Percentiles rank a stretch among this genome's conserved stretches.
Evolutionary conservation across 345 rosid genomes (phyloP).

Genomic region (Brassica rapa): DNA sequence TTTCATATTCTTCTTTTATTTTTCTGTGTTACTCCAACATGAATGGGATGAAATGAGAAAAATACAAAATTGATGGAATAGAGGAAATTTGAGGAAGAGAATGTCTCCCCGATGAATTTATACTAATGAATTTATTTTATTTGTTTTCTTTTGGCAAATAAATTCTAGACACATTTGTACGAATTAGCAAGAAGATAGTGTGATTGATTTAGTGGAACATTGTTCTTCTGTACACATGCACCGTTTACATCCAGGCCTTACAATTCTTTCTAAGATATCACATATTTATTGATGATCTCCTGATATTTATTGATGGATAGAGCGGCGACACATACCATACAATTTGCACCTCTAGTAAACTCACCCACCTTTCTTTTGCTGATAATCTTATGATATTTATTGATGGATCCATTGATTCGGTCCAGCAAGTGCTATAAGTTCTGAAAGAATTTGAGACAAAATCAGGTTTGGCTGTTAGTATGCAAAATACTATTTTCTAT

Average conservation of each 20-base stretch:
- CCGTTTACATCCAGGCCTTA: too few species aligned
- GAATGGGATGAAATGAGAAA: neutral
- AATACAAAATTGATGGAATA: neutral
- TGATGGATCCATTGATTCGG: neutral
- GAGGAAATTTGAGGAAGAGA: too few species aligned
- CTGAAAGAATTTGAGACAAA: neutral
- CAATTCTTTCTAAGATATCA: too few species aligned
- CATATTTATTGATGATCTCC: too few species aligned
- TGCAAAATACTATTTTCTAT: neutral
- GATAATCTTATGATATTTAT: neutral
- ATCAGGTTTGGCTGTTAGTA: neutral
- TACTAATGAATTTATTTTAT: too few species aligned
- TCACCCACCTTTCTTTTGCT: neutral
- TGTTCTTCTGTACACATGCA: neutral
- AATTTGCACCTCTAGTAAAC: neutral
- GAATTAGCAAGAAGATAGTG: neutral
- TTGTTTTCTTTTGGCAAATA: too few species aligned
- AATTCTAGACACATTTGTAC: neutral
- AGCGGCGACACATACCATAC: neutral
- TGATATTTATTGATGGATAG: too few species aligned
- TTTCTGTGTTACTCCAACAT: neutral
- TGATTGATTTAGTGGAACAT: neutral
- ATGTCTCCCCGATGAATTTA: too few species aligned
- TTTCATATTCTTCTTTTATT: too few species aligned
- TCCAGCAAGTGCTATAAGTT: neutral